Evolutionary conservation across 2,329 filamentous ascomycete genomes (phyloP).

Genomic region (Claviceps capensis): DNA sequence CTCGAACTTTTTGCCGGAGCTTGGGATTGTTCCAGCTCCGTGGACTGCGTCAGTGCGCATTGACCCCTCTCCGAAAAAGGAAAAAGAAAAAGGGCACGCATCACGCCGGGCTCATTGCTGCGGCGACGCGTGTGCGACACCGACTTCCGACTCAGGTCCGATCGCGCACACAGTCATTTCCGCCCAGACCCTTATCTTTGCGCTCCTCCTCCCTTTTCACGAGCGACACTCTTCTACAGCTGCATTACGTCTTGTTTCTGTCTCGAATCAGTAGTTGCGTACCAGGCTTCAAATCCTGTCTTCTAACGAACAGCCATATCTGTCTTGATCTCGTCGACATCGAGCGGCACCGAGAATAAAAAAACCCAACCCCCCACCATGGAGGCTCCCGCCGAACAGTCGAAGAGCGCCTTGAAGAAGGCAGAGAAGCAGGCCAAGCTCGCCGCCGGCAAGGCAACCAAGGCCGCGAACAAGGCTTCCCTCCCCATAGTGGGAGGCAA

Average conservation of each 20-base stretch:
- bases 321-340: neutral
- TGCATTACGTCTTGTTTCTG: neutral
- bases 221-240: neutral
- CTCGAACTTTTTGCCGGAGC: constrained; percentile 17
- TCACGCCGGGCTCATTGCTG: constrained; percentile 8
- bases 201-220: neutral
- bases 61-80: constrained; percentile 8
- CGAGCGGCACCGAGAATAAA: constrained; percentile 8
- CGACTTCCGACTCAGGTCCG: neutral
- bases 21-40: constrained; percentile 16
- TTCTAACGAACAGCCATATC: neutral
- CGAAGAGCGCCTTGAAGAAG: constrained; percentile 53
- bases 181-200: neutral
- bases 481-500: constrained; percentile 43
- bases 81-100: constrained; percentile 1
- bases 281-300: neutral
- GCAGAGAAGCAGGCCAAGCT: constrained; percentile 50
- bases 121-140: neutral
- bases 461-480: constrained; percentile 40
- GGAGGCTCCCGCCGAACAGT: constrained; percentile 24
- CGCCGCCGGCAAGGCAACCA: constrained; percentile 47
- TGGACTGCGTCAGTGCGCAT: neutral
- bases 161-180: constrained; percentile 4
- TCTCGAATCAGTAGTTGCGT: neutral
- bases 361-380: constrained; percentile 8